Conservation (phyloP, 306 rosid species). For the Rosa rugosa region DNA sequence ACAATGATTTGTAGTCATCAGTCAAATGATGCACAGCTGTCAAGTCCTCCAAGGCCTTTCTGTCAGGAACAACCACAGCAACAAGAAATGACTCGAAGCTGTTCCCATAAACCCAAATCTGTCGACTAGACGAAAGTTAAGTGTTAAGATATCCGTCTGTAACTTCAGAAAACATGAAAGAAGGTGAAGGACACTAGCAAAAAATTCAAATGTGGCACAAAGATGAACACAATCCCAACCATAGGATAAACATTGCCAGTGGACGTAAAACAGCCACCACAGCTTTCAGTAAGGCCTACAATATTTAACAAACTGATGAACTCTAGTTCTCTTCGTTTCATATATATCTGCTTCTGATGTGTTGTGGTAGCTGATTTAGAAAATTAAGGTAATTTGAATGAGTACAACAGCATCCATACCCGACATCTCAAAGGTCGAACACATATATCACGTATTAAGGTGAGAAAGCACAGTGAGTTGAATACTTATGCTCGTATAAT, state of each 20-base stretch:
- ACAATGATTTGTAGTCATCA: too few relatives aligned
- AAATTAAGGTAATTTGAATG: neutral
- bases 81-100: too few relatives aligned
- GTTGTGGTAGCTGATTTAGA: neutral
- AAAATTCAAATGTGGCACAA: neutral
- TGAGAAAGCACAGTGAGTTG: too few relatives aligned
- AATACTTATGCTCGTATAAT: neutral
- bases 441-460: neutral
- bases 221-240: conserved; percentile 53
- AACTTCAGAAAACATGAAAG: too few relatives aligned
- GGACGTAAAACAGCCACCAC: conserved; percentile 80
- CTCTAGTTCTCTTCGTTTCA: neutral
- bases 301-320: conserved; percentile 5
- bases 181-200: too few relatives aligned
- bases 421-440: neutral
- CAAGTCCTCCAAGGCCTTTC: too few relatives aligned
- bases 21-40: too few relatives aligned
- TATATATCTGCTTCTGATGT: neutral
- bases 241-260: conserved; percentile 67
- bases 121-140: too few relatives aligned
- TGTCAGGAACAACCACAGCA: conserved; percentile 61
- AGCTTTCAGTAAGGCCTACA: conserved; percentile 86
- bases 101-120: too few relatives aligned
- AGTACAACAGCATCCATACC: neutral
- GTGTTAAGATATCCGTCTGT: too few relatives aligned